A percentile compares a stretch with the other conserved stretches of the same genome.
phyloP scores from a whole-genome alignment of 2,329 filamentous ascomycete species.

The Verticillium klebahnii region DNA sequence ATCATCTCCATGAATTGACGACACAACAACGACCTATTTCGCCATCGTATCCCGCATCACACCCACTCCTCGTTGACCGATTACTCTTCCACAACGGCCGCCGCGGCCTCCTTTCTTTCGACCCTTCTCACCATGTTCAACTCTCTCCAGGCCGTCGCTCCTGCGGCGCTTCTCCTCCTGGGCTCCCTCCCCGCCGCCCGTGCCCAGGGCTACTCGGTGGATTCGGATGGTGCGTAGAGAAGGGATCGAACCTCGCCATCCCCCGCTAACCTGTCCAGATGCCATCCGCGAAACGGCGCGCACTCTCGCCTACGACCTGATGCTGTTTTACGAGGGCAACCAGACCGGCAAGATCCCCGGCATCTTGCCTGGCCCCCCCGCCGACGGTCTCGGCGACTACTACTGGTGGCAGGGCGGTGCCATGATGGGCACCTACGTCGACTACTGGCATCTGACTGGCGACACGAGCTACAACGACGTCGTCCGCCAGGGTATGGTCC shows the following conservation, averaged over 20 bases:
- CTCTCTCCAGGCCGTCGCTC: conserved; percentile 7
- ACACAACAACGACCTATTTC: not conserved
- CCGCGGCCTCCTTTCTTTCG: not conserved
- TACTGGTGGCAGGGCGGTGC: conserved; percentile 74
- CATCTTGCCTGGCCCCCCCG: conserved; percentile 52
- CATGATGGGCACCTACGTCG: conserved; percentile 63
- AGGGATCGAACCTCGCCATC: not conserved
- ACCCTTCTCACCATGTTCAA: conserved; percentile 8
- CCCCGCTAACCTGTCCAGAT: conserved; percentile 22
- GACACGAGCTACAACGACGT: conserved; percentile 59
- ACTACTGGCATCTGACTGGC: conserved; percentile 66
- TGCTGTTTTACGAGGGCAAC: conserved; percentile 47
- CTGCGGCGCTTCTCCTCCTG: conserved; percentile 8
- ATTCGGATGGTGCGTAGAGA: conserved; percentile 21
- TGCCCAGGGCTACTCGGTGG: conserved; percentile 24
- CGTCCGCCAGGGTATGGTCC: conserved; percentile 50
- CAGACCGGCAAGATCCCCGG: conserved; percentile 47
- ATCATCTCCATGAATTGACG: not conserved
- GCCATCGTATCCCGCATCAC: not conserved
- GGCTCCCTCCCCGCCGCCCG: conserved; percentile 10
- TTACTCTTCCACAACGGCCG: not conserved
- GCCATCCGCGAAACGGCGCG: conserved; percentile 42
- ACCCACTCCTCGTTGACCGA: not conserved
- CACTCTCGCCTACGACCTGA: conserved; percentile 44
- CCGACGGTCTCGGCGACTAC: conserved; percentile 44